Percentiles rank a stretch among this genome's conserved stretches.
Conservation (phyloP, 352 stramenopile species). For the Elongisporangium undulatum region DNA sequence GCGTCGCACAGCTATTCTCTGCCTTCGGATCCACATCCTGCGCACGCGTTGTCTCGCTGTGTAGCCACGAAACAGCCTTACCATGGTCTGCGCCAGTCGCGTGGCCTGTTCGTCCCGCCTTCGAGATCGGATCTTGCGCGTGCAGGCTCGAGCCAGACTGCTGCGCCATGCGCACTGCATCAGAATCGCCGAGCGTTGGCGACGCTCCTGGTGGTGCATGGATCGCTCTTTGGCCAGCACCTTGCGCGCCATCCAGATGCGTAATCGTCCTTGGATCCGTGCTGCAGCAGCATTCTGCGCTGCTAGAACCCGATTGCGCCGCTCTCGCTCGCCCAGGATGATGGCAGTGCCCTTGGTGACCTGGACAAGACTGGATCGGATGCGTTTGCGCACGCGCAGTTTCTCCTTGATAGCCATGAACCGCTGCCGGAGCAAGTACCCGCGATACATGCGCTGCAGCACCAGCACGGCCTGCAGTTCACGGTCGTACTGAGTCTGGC, state of each 20-base stretch:
- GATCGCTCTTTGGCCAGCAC: slow-evolving; percentile 24
- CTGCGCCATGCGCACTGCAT: slow-evolving; percentile 41
- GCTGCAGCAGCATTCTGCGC: slow-evolving; percentile 20
- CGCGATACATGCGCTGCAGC: slow-evolving; percentile 53
- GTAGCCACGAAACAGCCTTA: slow-evolving; percentile 42
- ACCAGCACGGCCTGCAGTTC: slow-evolving; percentile 42
- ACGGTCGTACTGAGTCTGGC: slow-evolving; percentile 20
- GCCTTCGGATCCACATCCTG: slow-evolving; percentile 20
- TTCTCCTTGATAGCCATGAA: slow-evolving; percentile 46
- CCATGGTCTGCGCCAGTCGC: slow-evolving; percentile 16
- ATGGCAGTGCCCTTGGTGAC: slow-evolving; percentile 63
- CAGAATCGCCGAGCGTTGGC: slow-evolving; percentile 4
- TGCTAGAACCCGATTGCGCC: slow-evolving; percentile 16
- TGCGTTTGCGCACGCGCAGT: slow-evolving; percentile 58
- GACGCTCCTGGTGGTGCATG: slow-evolving; percentile 19
- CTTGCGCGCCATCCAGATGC: slow-evolving; percentile 18
- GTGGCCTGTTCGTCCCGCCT: slow-evolving; percentile 17
- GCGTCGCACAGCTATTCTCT: slow-evolving; percentile 22
- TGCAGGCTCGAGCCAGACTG: slow-evolving; percentile 13
- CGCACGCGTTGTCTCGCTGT: slow-evolving; percentile 40
- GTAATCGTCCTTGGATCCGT: slow-evolving; percentile 34
- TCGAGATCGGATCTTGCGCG: slow-evolving; percentile 20
- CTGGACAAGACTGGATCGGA: slow-evolving; percentile 48
- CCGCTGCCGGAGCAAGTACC: slow-evolving; percentile 37
- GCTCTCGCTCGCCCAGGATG: slow-evolving; percentile 56